Percentiles rank a stretch among this genome's conserved stretches.
Conservation (phyloP, 106 monocot genomes). For the Platanthera zijinensis region DNA sequence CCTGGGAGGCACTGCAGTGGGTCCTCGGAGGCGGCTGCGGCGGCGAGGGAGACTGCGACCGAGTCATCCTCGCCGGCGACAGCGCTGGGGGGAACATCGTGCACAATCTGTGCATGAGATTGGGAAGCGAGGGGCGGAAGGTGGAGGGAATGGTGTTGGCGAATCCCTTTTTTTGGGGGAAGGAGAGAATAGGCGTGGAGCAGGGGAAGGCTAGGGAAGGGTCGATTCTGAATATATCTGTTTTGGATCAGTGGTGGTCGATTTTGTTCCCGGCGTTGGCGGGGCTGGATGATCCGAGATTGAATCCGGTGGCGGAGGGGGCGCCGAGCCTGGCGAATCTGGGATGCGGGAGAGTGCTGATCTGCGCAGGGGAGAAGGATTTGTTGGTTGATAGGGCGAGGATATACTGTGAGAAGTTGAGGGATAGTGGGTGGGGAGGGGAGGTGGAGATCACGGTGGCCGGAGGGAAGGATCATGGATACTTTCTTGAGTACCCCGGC, state of each 20-base stretch:
- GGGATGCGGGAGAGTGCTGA: not conserved
- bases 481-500: not conserved
- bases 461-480: slow-evolving; percentile 11
- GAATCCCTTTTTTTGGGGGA: slow-evolving; percentile 15
- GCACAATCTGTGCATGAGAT: slow-evolving; percentile 17
- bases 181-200: slow-evolving; percentile 4
- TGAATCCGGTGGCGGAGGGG: slow-evolving; percentile 8
- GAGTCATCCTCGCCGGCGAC: slow-evolving; percentile 42
- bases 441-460: not conserved
- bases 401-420: slow-evolving; percentile 13
- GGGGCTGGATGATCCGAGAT: slow-evolving; percentile 4
- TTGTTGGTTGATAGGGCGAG: slow-evolving; percentile 16
- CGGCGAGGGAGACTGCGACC: slow-evolving; percentile 21
- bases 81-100: slow-evolving; percentile 36
- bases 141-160: slow-evolving; percentile 15
- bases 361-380: slow-evolving; percentile 18
- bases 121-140: not conserved
- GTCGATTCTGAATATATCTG: not conserved
- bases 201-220: not conserved
- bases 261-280: slow-evolving; percentile 8
- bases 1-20: slow-evolving; percentile 20
- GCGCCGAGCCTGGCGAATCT: slow-evolving; percentile 2
- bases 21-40: slow-evolving; percentile 20
- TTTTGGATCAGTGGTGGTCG: not conserved
- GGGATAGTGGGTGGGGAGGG: slow-evolving; percentile 11